Base-by-base conservation (phyloP, 805 yeast species). In the Dipodascus albidus region DNA sequence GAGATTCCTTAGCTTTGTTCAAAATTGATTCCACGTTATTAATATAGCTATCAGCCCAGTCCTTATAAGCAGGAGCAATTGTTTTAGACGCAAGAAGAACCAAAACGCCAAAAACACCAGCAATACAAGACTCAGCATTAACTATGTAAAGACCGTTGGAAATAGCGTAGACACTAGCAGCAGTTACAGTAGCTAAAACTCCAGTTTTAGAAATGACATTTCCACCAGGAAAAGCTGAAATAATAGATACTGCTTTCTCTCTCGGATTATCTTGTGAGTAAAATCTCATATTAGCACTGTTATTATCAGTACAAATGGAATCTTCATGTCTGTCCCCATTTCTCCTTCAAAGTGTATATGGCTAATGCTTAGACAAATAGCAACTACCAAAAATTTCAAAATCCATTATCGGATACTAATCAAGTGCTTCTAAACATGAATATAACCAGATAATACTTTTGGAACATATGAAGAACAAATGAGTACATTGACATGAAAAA, bases 201-300 rank as follows among this genome's bases (percentile, higher is more conserved):
- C 97, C 96, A 58, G 97, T 88, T 82, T 93, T 93, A 61, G 96
- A 81, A 62, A 91, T 71, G 63, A 80, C 76, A 66, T 81, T 80
- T 81, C 81, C 84, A 70, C 97, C 97, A 71, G 99, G 99, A 63
- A 93, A 75, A 59, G 96, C 87, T 66, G 86, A 90, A 65, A 91
- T 82, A 72, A 91, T 81, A 52, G 96, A 81, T 66, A 79, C 73
- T 55, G 99, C 99, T 79, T 87, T 87, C 62, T 83, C 78, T 77
- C 87, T 85, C 72, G 96, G 96, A 65, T 89, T 96, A 61, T 63
- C 62, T 50, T 70, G 59, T 57, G 72, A 63, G 60, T 38, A 38
- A 6, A n/a, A 17, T 38, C 44, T 14, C 17, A 38, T 47, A n/a
- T 3, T 17, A 15, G 23, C 31, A 3, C 52, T 31, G 15, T 38